A percentile compares a stretch with the other conserved stretches of the same genome.
Evolutionary conservation across 768 basidiomycete genomes (phyloP).

Genomic region (Amanita pallidorosea): DNA sequence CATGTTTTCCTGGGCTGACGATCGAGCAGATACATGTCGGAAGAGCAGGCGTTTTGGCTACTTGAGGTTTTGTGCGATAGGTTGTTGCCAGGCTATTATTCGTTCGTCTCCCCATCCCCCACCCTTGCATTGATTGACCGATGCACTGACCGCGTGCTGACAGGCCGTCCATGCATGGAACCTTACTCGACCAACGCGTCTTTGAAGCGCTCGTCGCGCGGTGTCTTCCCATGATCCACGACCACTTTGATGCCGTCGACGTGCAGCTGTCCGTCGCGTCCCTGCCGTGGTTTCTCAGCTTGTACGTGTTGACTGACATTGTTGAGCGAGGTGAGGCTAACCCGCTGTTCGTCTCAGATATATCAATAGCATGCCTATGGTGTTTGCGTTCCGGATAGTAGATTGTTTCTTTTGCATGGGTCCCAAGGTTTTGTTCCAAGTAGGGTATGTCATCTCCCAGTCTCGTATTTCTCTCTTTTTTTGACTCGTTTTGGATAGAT

Average conservation of each 20-base stretch:
- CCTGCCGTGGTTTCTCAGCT: conserved; percentile 94
- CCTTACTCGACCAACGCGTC: conserved; percentile 94
- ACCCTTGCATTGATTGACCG: no score
- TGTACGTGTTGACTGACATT: conserved; percentile 37
- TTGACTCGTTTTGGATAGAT: conserved; percentile 23
- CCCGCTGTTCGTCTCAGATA: conserved; percentile 30
- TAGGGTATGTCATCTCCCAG: conserved; percentile 53
- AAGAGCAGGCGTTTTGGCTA: no score
- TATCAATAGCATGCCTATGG: conserved; percentile 93
- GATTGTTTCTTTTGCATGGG: conserved; percentile 99
- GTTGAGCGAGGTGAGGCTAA: no score
- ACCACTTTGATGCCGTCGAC: conserved; percentile 84
- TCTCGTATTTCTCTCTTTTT: neutral
- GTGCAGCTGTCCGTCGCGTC: conserved; percentile 97
- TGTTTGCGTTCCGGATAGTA: conserved; percentile 95
- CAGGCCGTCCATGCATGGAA: conserved; percentile 98
- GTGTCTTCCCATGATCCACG: conserved; percentile 87
- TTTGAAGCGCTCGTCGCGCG: conserved; percentile 89
- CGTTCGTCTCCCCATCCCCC: conserved; percentile 40
- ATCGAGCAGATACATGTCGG: no score
- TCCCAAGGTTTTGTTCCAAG: conserved; percentile 96
- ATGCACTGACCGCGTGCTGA: no score
- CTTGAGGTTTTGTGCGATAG: no score
- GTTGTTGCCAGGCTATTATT: conserved; percentile 94
- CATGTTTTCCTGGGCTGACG: no score